Base-by-base conservation (phyloP, 129 eudicot genomes). In the Flaveria linearis region DNA sequence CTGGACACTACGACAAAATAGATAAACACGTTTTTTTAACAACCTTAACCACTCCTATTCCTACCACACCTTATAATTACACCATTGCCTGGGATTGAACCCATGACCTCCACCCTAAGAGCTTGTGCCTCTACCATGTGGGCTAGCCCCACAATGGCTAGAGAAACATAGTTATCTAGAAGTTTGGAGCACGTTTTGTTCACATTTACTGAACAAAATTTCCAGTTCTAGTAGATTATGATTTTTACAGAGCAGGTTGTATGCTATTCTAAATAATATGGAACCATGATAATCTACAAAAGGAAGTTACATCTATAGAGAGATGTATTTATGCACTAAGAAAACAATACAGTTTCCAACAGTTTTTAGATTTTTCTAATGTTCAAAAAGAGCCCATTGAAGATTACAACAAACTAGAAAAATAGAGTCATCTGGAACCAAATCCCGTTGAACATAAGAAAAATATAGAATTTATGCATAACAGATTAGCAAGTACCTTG, bases 401-500 rank as follows among this genome's bases (percentile, higher is more conserved):
- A 36, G 1, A 5, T 36, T 36, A 36, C 41, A 7, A 36, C 7
- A 36, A 36, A 36, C 41, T 36, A 36, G 41, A 36, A 62, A 74
- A 15, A 62, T 62, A 43, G 49, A 28, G 17, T 16, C 55, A 17
- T 45, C 45, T 58, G 30, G 22, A 74, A 23, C 53, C 33, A 25
- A 42, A 8, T 43, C 60, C 57, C 6, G 11, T 22, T 36, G 18
- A 49, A 41, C 68, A 76, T 36, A 39, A 67, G 23, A 64, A 55
- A 13, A 50, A 33, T n/a, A 8, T 12, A 16, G 52, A 17, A 12
- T 66, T 68, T 67, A 52, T 77, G 78, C 28, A n/a, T 3, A 46
- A 56, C 14, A 60, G 28, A 60, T 47, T 30, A 18, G 28, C 1
- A 70, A 61, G 72, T 78, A 78, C 82, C 82, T 72, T 58, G 63